Evolutionary conservation across 108 stramenopile genomes (phyloP), one percentile per base, ranked within the genome.

Genomic region (Cyclostephanos invisitatus): DNA sequence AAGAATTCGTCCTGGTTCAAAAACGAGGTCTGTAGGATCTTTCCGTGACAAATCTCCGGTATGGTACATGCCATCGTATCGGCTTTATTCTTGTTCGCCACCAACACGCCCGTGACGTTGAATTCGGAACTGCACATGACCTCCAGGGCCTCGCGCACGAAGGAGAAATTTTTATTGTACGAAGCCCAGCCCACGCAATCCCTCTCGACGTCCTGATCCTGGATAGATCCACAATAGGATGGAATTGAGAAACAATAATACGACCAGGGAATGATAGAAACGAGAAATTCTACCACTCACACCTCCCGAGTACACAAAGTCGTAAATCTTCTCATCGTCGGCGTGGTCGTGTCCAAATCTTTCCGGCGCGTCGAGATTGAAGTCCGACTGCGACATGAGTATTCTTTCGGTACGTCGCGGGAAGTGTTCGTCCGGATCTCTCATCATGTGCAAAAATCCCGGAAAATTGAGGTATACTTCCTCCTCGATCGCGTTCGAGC

Each of bases 41-140:
- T 79, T 7, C 67, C 78, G 1, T 47, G 38, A 35, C 78, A 72
- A 21, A 65, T 46, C 10, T 66, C 35, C 7, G 78, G 78, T 47
- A 79, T 79, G 0, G 71, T 72, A 25, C 78, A 79, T 6, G 78
- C 78, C 60, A 62, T 72, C 18, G 78, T 79, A 35, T 42, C 61
- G 12, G 47, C 70, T 44, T 79, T 79, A 42, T 79, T 79, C 50
- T 79, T 79, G 44, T 79, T 79, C 1, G 77, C 81, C 7, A 82
- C 71, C 64, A 82, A 36, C 37, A 82, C 81, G 35, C 81, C 81
- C n/a, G 77, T 74, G 17, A 82, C 73, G 67, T 82, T 82, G 61
- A 74, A 77, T 57, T 82, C 81, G 5, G 70, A 17, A 57, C 67
- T 68, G 59, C 81, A 82, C 81, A 82, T 82, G 18, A 82, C 60